A percentile compares a stretch with the other conserved stretches of the same genome.
phyloP scores from a whole-genome alignment of 2,329 filamentous ascomycete genomes.

The Incumbomyces delicatus region DNA sequence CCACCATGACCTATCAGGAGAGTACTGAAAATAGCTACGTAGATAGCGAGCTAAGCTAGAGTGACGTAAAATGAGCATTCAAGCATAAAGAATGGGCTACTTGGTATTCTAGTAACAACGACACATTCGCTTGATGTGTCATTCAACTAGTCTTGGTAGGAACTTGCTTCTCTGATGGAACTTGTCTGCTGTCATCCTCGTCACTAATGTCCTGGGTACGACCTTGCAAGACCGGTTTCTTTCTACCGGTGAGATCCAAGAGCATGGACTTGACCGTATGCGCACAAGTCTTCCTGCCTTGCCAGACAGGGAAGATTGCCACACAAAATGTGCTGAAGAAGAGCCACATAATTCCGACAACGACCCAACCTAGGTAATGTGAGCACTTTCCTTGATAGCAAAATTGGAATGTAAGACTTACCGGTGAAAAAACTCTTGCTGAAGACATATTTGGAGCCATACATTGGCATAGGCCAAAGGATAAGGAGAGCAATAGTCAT shows the following conservation, averaged over 20 bases:
- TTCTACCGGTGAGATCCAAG: constrained; percentile 45
- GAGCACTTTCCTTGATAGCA: neutral
- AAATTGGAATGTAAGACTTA: constrained; percentile 3
- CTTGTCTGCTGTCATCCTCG: constrained; percentile 34
- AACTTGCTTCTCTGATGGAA: constrained; percentile 41
- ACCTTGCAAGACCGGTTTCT: constrained; percentile 23
- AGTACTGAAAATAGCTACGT: no score
- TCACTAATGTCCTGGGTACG: constrained; percentile 20
- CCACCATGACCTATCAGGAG: no score
- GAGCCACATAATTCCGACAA: constrained; percentile 69
- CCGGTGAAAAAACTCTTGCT: constrained; percentile 66
- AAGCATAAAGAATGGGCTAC: no score
- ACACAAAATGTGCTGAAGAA: constrained; percentile 64
- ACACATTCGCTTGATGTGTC: no score
- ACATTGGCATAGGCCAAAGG: constrained; percentile 89
- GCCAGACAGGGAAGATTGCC: constrained; percentile 70
- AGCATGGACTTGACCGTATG: constrained; percentile 53
- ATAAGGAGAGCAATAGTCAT: constrained; percentile 64
- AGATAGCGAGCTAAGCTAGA: no score
- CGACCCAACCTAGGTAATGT: constrained; percentile 52
- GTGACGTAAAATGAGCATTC: no score
- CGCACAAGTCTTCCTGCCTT: constrained; percentile 59
- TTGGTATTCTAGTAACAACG: no score
- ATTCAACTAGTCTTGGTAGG: constrained; percentile 8
- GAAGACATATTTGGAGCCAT: constrained; percentile 72